Conservation (phyloP, 1,284 basidiomycete genomes). For the Peniophora sp. region DNA sequence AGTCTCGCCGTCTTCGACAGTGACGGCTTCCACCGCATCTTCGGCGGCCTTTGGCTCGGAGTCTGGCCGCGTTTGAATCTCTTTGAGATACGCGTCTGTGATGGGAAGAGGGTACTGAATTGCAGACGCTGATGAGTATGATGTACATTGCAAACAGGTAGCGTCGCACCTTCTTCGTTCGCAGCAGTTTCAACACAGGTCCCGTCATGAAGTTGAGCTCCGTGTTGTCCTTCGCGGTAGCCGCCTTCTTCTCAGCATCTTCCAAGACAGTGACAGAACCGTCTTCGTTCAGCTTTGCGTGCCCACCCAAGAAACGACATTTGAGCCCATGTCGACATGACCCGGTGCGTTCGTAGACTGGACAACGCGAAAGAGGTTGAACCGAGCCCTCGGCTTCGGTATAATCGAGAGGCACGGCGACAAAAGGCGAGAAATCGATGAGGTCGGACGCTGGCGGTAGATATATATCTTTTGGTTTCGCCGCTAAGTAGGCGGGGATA, state of each 20-base stretch:
- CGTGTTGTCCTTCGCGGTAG: conserved; percentile 39
- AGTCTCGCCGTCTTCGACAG: neutral
- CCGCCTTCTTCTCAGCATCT: conserved; percentile 54
- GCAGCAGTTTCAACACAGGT: conserved; percentile 49
- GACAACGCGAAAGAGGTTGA: conserved; percentile 52
- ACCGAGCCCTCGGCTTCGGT: conserved; percentile 32
- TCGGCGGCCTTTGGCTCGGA: neutral
- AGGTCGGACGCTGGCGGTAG: conserved; percentile 41
- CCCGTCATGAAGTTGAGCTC: conserved; percentile 72
- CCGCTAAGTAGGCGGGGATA: conserved; percentile 64
- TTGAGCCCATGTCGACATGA: conserved; percentile 84
- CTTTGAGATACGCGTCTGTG: conserved; percentile 57
- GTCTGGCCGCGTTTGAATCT: neutral
- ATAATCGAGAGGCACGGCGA: conserved; percentile 20
- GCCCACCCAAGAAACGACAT: conserved; percentile 85
- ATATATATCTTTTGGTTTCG: conserved; percentile 70
- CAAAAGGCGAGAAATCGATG: conserved; percentile 40
- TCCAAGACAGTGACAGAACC: conserved; percentile 35
- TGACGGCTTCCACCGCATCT: neutral
- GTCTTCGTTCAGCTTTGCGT: conserved; percentile 39
- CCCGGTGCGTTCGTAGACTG: conserved; percentile 67
- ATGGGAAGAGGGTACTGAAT: conserved; percentile 65
- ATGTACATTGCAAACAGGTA: conserved; percentile 9
- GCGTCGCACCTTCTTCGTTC: conserved; percentile 53
- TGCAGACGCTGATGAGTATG: conserved; percentile 7